These are phyloP conservation scores for Pigoraptor vietnamica DNA, from an alignment of 78 protist species.

Conservation along the genomic window DNA sequence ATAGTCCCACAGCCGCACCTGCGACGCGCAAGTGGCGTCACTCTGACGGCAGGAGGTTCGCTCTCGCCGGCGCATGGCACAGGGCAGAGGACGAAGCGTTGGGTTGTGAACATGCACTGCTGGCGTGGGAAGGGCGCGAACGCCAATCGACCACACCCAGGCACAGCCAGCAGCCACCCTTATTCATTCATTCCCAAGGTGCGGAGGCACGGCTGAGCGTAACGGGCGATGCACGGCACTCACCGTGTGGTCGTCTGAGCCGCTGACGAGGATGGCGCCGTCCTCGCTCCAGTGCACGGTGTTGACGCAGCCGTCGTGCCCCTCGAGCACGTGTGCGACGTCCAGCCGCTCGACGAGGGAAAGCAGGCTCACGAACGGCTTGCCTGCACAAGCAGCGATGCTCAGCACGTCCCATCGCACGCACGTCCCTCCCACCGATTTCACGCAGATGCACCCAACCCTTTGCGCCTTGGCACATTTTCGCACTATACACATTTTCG, in stretches of 20 bases:
- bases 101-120: not conserved
- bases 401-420: too few species aligned
- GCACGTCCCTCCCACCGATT: too few species aligned
- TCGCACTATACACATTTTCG: too few species aligned
- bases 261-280: not conserved
- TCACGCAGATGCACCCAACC: too few species aligned
- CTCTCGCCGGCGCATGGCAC: not conserved
- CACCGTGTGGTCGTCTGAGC: not conserved
- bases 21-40: not conserved
- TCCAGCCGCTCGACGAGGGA: slow-evolving; percentile 3
- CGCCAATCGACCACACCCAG: too few species aligned
- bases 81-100: not conserved
- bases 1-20: not conserved
- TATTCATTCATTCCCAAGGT: not conserved
- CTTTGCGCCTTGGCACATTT: too few species aligned
- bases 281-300: not conserved
- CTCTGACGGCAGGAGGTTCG: not conserved
- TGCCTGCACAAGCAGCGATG: too few species aligned
- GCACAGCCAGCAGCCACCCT: not conserved
- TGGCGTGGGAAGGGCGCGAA: too few species aligned
- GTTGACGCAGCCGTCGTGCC: slow-evolving; percentile 21
- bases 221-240: not conserved
- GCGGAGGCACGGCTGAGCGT: not conserved
- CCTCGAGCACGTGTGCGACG: not conserved
- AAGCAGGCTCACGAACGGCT: not conserved